These are phyloP conservation scores for Thelonectria discophora DNA, from an alignment of 2,329 filamentous ascomycete species.

Conservation along the genomic window DNA sequence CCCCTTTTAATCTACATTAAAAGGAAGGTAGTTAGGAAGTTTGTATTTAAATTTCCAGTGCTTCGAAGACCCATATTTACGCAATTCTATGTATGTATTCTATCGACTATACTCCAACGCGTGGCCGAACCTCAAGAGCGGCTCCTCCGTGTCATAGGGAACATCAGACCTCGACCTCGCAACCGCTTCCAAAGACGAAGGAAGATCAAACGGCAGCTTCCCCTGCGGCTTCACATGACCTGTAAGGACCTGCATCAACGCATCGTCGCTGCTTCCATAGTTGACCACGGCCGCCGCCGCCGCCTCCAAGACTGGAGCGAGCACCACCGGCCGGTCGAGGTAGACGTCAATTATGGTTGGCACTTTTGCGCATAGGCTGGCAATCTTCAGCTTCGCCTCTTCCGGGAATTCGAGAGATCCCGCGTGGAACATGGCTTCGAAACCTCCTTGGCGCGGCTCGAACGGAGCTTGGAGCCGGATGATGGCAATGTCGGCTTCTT, in stretches of 20 bases:
- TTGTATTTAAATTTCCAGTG: background rate
- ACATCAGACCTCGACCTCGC: slow-evolving; percentile 44
- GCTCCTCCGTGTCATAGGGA: slow-evolving; percentile 41
- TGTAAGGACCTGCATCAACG: slow-evolving; percentile 56
- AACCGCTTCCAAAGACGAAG: slow-evolving; percentile 54
- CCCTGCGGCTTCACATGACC: slow-evolving; percentile 50
- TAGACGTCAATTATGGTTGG: slow-evolving; percentile 56
- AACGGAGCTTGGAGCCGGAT: slow-evolving; percentile 52
- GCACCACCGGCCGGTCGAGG: slow-evolving; percentile 52
- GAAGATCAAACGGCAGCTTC: slow-evolving; percentile 51
- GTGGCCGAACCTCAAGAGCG: slow-evolving; percentile 45
- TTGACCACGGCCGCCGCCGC: slow-evolving; percentile 52
- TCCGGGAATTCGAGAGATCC: slow-evolving; percentile 53
- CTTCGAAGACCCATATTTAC: background rate
- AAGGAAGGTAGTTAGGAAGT: too few species aligned
- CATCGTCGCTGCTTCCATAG: slow-evolving; percentile 51
- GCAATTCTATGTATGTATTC: background rate
- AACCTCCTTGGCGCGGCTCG: slow-evolving; percentile 48
- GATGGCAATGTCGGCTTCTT: slow-evolving; percentile 53
- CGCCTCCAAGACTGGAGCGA: slow-evolving; percentile 52
- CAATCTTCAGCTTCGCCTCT: slow-evolving; percentile 39
- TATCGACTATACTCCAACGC: slow-evolving; percentile 47
- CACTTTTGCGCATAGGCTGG: slow-evolving; percentile 48
- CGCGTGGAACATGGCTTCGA: slow-evolving; percentile 50
- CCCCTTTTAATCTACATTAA: background rate